Conservation (phyloP, 2,329 filamentous ascomycete species). For the Neofusicoccum parvum region DNA sequence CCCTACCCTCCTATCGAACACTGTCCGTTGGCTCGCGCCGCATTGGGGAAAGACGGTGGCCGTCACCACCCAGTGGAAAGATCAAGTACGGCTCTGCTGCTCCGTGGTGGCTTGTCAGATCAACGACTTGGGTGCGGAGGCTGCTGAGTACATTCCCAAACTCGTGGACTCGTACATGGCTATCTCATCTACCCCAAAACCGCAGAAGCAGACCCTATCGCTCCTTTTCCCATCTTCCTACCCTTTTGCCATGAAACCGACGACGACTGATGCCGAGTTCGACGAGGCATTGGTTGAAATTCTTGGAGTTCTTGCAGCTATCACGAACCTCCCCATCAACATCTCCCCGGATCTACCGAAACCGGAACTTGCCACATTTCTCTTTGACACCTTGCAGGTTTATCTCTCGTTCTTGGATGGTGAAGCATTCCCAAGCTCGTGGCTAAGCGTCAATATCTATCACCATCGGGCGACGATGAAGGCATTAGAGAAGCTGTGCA, state of each 20-base stretch:
- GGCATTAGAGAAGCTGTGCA: conserved; percentile 78
- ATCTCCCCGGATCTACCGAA: conserved; percentile 76
- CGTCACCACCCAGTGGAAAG: conserved; percentile 83
- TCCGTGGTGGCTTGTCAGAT: conserved; percentile 88
- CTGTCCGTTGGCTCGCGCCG: conserved; percentile 85
- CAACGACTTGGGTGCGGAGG: conserved; percentile 74
- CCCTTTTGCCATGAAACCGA: conserved; percentile 77
- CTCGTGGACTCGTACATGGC: conserved; percentile 86
- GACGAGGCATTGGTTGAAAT: conserved; percentile 90
- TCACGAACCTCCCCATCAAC: conserved; percentile 72
- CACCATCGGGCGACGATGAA: conserved; percentile 89
- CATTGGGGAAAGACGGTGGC: conserved; percentile 82
- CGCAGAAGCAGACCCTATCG: conserved; percentile 66
- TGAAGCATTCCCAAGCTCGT: conserved; percentile 84
- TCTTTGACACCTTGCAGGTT: conserved; percentile 79
- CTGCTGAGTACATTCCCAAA: conserved; percentile 87
- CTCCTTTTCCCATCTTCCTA: conserved; percentile 88
- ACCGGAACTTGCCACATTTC: conserved; percentile 71
- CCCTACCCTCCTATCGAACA: conserved; percentile 74
- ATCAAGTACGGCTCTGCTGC: conserved; percentile 91
- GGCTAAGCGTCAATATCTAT: conserved; percentile 92
- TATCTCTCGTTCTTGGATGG: conserved; percentile 87
- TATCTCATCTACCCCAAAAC: conserved; percentile 67
- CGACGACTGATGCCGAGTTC: conserved; percentile 64
- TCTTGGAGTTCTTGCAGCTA: conserved; percentile 80